Percentiles rank a stretch among this genome's conserved stretches.
Evolutionary conservation across 257 asterid genomes (phyloP).

Genomic region (Solanum piurae): DNA sequence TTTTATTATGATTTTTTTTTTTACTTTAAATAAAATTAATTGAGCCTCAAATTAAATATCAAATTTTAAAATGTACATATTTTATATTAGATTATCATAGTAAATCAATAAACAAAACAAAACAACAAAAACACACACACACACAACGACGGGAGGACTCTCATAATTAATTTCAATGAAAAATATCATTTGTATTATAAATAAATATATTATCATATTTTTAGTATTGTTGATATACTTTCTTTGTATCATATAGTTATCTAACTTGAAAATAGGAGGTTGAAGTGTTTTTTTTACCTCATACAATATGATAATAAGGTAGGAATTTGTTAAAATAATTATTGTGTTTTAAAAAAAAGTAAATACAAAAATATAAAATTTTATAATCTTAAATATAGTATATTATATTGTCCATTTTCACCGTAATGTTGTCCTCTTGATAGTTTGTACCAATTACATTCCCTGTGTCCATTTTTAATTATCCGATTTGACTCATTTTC

Average conservation of each 20-base stretch:
- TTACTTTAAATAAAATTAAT: not conserved
- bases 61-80: not conserved
- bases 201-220: not conserved
- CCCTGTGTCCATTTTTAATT: too few species aligned
- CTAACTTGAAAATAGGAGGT: not conserved
- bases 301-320: not conserved
- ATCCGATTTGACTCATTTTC: too few species aligned
- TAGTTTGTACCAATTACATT: not conserved
- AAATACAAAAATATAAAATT: not conserved
- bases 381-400: not conserved
- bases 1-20: not conserved
- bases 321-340: not conserved
- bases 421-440: not conserved
- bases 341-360: accelerated
- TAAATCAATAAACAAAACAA: too few species aligned
- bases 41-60: not conserved
- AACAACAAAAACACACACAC: too few species aligned
- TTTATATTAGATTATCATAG: not conserved
- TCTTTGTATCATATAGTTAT: not conserved
- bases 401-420: not conserved
- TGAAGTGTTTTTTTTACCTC: not conserved
- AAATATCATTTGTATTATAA: not conserved
- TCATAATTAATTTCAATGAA: not conserved
- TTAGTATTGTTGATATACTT: not conserved
- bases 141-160: not conserved